Evolutionary conservation across 2,329 filamentous ascomycete genomes (phyloP), one percentile per base, ranked within the genome.

Genomic region (Dendryphion nanum): DNA sequence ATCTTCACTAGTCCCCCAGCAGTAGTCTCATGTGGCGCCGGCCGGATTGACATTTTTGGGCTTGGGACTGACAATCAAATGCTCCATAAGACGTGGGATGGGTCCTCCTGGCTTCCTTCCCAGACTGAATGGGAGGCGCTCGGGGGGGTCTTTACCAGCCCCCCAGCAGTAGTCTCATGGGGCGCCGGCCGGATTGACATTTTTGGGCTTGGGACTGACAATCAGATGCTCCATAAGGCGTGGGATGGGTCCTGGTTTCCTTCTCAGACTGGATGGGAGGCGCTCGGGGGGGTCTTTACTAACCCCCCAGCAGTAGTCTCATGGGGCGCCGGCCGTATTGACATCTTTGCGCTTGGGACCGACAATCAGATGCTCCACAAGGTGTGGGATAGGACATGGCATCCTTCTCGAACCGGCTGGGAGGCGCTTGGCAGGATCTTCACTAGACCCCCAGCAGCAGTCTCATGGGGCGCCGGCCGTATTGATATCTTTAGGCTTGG

Each of bases 211-310:
- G 53, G 55, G 5, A 42, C 40, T 6, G 55, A 64, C 23, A 44
- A 54, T 28, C 44, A 55, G 38, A 55, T 56, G 45, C 51, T 52
- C 52, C 44, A 59, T 38, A 48, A 55, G 12, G 50, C 44, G 10
- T 28, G 36, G 35, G 23, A 26, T n/a, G n/a, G n/a, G n/a, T n/a
- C n/a, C n/a, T n/a, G n/a, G n/a, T n/a, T n/a, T n/a, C n/a, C n/a
- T n/a, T n/a, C n/a, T n/a, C n/a, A n/a, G n/a, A 17, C 19, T 8
- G 30, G 26, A 7, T 61, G 57, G 59, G 44, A 49, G 31, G 50
- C 42, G 15, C 33, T 58, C 15, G 56, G 53, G 6, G 56, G 53
- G 10, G 46, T 41, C 23, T 48, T 60, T 17, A 45, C 46, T 18
- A 41, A 48, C n/a, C 42, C 48, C 6, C 52, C 51, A 30, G 49